Base-by-base conservation (phyloP, 192 early-diverging fungal species). In the Rhizophlyctis rosea region DNA sequence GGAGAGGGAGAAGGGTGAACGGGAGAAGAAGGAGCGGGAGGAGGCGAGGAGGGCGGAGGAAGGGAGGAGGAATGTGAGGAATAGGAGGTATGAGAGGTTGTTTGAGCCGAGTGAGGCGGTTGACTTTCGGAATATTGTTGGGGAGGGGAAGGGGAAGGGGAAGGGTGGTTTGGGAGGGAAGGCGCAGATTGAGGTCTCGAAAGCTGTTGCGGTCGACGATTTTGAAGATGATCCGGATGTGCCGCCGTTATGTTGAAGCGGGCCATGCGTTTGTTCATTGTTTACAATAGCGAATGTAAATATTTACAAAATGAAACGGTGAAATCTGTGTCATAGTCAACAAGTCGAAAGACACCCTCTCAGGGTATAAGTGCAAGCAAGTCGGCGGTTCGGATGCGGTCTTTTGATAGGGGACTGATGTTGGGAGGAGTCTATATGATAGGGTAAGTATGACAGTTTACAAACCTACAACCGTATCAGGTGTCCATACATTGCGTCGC, bases 141-240 rank as follows among this genome's bases (percentile, higher is more conserved):
- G 30, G 9, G 31, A 65, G 34, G 52, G 7, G 5, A 61, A 52
- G 58, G 13, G 53, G 47, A 25, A 29, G 9, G 61, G 56, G 39
- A 33, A 44, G 33, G 25, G 16, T 28, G 29, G 24, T 50, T 5
- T 39, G 3, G 57, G 3, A 4, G 57, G 25, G 0, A 24, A 44
- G 28, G 21, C 24, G 13, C 51, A 62, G 47, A 75, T 75, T 35
- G 21, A 56, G 2, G 64, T 70, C 51, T 50, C 47, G 34, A 59
- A 57, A 4, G 62, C 50, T 25, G 29, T 39, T 3, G 49, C 18
- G 18, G 47, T 14, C n/a, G 60, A 50, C 4, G 79, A 70, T 31
- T 84, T 82, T 72, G 62, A 64, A 1, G 82, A 84, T 68, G 82
- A 82, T 62, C 82, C 82, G 9, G 70, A 73, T 29, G 79, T 84